A percentile compares a stretch with the other conserved stretches of the same genome.
Conservation (phyloP, 805 yeast species). For the Kuraishia piskuri region DNA sequence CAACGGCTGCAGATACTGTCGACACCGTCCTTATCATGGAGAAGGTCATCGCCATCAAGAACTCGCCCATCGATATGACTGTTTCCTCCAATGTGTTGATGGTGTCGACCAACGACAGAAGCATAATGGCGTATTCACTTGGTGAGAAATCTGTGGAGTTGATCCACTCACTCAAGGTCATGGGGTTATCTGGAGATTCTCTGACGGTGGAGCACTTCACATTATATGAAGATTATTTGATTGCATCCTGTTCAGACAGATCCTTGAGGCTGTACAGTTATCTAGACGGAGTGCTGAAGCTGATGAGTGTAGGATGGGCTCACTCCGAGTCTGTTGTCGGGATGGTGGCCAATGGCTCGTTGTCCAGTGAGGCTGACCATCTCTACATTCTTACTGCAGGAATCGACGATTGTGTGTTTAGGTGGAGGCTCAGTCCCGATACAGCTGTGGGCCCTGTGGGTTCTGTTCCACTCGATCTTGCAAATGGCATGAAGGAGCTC, state of each 20-base stretch:
- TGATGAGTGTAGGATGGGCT: constrained; percentile 48
- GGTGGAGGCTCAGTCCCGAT: constrained; percentile 28
- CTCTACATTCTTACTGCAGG: constrained; percentile 32
- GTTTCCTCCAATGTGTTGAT: constrained; percentile 31
- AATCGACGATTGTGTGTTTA: constrained; percentile 45
- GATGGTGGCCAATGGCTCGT: constrained; percentile 16
- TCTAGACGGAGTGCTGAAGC: constrained; percentile 28
- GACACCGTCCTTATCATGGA: constrained; percentile 18
- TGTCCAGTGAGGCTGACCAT: constrained; percentile 5
- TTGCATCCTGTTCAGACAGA: constrained; percentile 46
- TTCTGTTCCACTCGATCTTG: neutral
- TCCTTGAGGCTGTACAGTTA: constrained; percentile 43
- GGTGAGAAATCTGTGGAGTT: constrained; percentile 21
- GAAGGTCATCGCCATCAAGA: constrained; percentile 40
- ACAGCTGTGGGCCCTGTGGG: neutral
- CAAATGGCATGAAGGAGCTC: neutral
- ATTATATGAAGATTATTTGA: constrained; percentile 22
- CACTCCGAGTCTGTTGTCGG: constrained; percentile 45
- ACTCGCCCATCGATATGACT: constrained; percentile 38
- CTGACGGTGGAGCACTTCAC: constrained; percentile 35
- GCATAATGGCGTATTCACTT: constrained; percentile 29
- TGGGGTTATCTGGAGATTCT: constrained; percentile 30
- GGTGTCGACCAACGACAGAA: constrained; percentile 45
- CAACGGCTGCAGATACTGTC: too few species aligned
- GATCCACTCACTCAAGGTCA: constrained; percentile 30